Percentiles rank a stretch among this genome's conserved stretches.
phyloP scores from a whole-genome alignment of 1,284 basidiomycete genomes.

The Cutaneotrichosporon mucoides region DNA sequence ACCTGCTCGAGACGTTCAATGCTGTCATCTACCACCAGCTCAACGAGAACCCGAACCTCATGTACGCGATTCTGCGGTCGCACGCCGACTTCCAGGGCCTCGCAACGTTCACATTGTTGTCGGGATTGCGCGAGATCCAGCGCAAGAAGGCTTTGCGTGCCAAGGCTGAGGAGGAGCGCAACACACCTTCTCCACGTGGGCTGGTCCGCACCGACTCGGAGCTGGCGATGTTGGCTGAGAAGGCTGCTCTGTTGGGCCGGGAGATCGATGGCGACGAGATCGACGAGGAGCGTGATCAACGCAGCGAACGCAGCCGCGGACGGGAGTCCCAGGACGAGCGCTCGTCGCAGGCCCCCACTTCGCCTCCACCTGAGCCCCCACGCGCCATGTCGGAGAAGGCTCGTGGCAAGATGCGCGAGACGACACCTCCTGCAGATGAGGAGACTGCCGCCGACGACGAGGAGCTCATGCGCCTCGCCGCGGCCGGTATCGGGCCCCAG shows the following conservation, averaged over 20 bases:
- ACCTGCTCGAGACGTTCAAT: conserved; percentile 76
- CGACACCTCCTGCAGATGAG: not conserved
- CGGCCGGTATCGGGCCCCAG: conserved; percentile 69
- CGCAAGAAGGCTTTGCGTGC: conserved; percentile 68
- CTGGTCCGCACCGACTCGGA: conserved; percentile 38
- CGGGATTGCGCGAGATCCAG: conserved; percentile 76
- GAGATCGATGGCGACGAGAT: conserved; percentile 28
- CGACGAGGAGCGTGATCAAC: not conserved
- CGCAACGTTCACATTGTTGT: conserved; percentile 77
- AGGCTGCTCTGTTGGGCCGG: conserved; percentile 39
- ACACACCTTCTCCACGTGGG: conserved; percentile 1
- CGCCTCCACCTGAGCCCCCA: conserved; percentile 4
- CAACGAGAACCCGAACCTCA: conserved; percentile 74
- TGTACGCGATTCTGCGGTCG: conserved; percentile 77
- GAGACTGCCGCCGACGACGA: conserved; percentile 52
- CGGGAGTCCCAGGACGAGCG: not conserved
- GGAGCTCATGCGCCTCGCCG: conserved; percentile 61
- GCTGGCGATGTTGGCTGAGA: conserved; percentile 44
- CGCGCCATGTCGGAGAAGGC: conserved; percentile 70
- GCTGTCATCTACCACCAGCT: conserved; percentile 65
- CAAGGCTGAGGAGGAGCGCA: conserved; percentile 15
- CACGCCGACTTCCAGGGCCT: conserved; percentile 81
- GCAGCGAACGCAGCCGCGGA: conserved; percentile 2
- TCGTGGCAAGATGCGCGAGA: conserved; percentile 73
- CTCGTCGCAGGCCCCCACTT: not conserved